These are phyloP conservation scores for Sicyos baderoa DNA, from an alignment of 306 rosid species.

Conservation along the genomic window DNA sequence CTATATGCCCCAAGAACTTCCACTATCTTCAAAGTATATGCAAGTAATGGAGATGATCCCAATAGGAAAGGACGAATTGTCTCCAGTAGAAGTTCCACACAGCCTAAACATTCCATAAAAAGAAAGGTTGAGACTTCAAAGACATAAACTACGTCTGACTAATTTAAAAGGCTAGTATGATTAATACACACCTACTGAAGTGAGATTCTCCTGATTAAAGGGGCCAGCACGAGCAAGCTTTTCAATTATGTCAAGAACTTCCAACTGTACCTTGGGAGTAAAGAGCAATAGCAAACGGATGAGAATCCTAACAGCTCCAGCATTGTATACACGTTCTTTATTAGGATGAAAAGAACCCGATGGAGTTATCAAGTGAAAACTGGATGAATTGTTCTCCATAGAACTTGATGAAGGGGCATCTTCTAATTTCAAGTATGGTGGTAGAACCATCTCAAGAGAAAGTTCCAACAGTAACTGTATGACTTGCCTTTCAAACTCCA, in stretches of 20 bases:
- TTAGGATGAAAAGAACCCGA: slow-evolving; percentile 73
- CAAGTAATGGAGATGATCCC: slow-evolving; percentile 78
- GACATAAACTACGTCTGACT: slow-evolving; percentile 16
- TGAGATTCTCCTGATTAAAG: slow-evolving; percentile 84
- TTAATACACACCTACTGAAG: slow-evolving; percentile 64
- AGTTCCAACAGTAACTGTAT: slow-evolving; percentile 88
- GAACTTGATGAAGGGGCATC: slow-evolving; percentile 36
- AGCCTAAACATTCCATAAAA: slow-evolving; percentile 43
- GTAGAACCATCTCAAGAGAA: slow-evolving; percentile 81
- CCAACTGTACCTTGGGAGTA: slow-evolving; percentile 84
- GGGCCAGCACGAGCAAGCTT: slow-evolving; percentile 75
- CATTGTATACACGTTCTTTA: slow-evolving; percentile 74
- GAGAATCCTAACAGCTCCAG: slow-evolving; percentile 74
- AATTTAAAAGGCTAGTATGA: slow-evolving; percentile 17
- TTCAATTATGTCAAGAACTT: slow-evolving; percentile 64
- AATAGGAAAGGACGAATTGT: slow-evolving; percentile 78
- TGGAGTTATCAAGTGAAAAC: slow-evolving; percentile 48
- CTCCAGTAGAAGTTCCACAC: slow-evolving; percentile 87
- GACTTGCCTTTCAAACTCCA: slow-evolving; percentile 82
- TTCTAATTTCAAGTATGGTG: slow-evolving; percentile 67
- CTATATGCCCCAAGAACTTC: slow-evolving; percentile 96
- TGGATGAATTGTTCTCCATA: slow-evolving; percentile 39
- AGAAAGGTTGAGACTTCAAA: neutral
- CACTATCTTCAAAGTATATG: slow-evolving; percentile 73
- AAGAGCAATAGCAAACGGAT: slow-evolving; percentile 68